Evolutionary conservation across 495 filamentous ascomycete species (phyloP).

Genomic region (Hamigera avellanea): DNA sequence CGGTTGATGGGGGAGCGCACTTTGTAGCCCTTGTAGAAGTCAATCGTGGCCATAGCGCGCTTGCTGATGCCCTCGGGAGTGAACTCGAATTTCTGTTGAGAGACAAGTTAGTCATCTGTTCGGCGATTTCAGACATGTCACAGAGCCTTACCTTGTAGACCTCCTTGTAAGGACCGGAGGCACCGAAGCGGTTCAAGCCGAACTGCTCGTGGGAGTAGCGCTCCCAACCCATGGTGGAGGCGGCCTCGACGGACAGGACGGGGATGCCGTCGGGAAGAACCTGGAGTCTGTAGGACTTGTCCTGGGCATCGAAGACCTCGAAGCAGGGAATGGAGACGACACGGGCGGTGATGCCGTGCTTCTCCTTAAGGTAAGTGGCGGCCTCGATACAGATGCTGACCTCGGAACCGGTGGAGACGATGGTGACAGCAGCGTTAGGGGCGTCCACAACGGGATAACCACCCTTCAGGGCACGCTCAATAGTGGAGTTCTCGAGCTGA

Average conservation of each 20-base stretch:
- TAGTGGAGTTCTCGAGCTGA: constrained; percentile 84
- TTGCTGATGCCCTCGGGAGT: constrained; percentile 92
- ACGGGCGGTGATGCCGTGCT: constrained; percentile 78
- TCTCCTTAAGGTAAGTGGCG: constrained; percentile 78
- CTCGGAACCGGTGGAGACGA: constrained; percentile 93
- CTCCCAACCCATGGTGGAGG: constrained; percentile 94
- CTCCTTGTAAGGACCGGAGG: constrained; percentile 91
- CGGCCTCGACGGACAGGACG: constrained; percentile 84
- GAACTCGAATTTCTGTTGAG: constrained; percentile 88
- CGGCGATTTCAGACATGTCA: not conserved
- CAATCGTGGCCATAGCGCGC: constrained; percentile 78
- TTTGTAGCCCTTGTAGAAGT: constrained; percentile 91
- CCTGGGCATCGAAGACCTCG: constrained; percentile 92
- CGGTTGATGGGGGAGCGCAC: constrained; percentile 93
- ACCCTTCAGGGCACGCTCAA: constrained; percentile 84
- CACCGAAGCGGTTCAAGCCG: constrained; percentile 96
- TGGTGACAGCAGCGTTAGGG: constrained; percentile 73
- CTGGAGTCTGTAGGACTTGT: constrained; percentile 84
- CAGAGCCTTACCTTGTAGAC: constrained; percentile 71
- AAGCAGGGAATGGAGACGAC: constrained; percentile 94
- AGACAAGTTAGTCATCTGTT: constrained; percentile 17
- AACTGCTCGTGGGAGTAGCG: constrained; percentile 98
- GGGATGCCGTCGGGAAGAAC: constrained; percentile 93
- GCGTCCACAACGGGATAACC: constrained; percentile 84
- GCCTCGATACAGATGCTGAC: constrained; percentile 89